phyloP scores from a whole-genome alignment of 208 protist species.

The Endotrypanum monterogeii region DNA sequence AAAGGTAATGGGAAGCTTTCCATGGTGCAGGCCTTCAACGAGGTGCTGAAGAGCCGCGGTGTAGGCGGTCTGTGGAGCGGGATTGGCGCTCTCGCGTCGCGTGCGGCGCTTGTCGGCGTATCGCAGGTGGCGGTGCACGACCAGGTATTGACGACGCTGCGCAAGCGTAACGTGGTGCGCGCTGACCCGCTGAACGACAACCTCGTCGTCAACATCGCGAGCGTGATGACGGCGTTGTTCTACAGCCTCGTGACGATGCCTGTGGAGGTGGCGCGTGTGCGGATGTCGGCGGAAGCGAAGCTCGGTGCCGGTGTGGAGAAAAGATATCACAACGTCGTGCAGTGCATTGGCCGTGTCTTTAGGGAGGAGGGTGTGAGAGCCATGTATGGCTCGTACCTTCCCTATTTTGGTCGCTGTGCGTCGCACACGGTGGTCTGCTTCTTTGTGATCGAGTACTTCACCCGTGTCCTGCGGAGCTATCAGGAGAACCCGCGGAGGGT shows the following conservation, averaged over 20 bases:
- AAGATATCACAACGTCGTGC: constrained; percentile 76
- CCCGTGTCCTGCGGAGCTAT: constrained; percentile 30
- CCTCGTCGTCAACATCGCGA: constrained; percentile 80
- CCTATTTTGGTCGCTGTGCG: constrained; percentile 89
- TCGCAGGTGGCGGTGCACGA: constrained; percentile 93
- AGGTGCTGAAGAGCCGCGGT: constrained; percentile 58
- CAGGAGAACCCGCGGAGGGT: neutral
- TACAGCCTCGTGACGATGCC: constrained; percentile 91
- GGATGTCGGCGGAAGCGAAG: constrained; percentile 88
- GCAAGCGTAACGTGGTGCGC: constrained; percentile 43
- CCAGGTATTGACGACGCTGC: constrained; percentile 83
- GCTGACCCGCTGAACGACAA: constrained; percentile 52
- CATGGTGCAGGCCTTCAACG: constrained; percentile 36
- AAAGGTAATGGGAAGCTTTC: constrained; percentile 63
- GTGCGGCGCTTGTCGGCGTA: constrained; percentile 85
- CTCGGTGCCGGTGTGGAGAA: constrained; percentile 40
- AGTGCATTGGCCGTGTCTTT: constrained; percentile 76
- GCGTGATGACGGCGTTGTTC: constrained; percentile 81
- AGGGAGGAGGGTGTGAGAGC: constrained; percentile 77
- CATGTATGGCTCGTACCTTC: constrained; percentile 87
- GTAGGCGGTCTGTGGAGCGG: constrained; percentile 86
- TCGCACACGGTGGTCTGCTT: constrained; percentile 91
- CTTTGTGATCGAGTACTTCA: constrained; percentile 87
- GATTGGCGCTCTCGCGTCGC: constrained; percentile 70
- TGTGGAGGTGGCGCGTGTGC: constrained; percentile 87